phyloP scores from a whole-genome alignment of 768 basidiomycete species.

The Boletus reticulatus region DNA sequence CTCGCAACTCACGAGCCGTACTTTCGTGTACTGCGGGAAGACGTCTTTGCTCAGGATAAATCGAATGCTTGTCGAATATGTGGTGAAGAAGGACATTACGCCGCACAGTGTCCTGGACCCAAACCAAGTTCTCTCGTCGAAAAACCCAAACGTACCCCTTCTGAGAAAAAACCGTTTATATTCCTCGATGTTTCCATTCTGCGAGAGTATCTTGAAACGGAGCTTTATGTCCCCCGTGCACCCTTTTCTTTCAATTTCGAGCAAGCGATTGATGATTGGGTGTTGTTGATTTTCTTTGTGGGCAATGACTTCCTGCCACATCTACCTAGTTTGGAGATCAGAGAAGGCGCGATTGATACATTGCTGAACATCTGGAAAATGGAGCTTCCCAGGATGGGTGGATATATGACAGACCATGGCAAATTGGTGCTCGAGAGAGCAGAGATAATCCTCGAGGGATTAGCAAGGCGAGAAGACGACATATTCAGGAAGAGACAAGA shows the following conservation, averaged over 20 bases:
- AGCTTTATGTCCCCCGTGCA: conserved; percentile 77
- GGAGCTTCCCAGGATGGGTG: conserved; percentile 94
- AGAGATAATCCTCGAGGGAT: conserved; percentile 92
- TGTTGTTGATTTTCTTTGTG: conserved; percentile 99
- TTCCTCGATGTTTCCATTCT: conserved; percentile 96
- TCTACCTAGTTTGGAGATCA: conserved; percentile 95
- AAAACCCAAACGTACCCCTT: conserved; percentile 47
- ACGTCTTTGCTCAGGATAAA: conserved; percentile 90
- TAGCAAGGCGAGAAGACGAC: conserved; percentile 93
- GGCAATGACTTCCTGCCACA: conserved; percentile 98
- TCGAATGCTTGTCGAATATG: conserved; percentile 84
- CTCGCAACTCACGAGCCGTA: conserved; percentile 98
- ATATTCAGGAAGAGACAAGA: conserved; percentile 92
- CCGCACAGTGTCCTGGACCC: conserved; percentile 87
- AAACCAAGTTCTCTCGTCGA: conserved; percentile 54
- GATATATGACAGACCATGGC: conserved; percentile 94
- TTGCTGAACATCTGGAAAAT: conserved; percentile 93
- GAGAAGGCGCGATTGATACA: conserved; percentile 98
- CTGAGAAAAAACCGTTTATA: conserved; percentile 90
- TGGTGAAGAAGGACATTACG: conserved; percentile 93
- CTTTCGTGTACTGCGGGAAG: conserved; percentile 96
- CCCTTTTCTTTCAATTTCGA: conserved; percentile 91
- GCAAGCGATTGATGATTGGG: conserved; percentile 99
- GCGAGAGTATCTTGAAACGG: conserved; percentile 97
- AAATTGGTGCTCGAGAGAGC: conserved; percentile 80